Conservation (phyloP, 805 yeast species). For the Candida piceae region DNA sequence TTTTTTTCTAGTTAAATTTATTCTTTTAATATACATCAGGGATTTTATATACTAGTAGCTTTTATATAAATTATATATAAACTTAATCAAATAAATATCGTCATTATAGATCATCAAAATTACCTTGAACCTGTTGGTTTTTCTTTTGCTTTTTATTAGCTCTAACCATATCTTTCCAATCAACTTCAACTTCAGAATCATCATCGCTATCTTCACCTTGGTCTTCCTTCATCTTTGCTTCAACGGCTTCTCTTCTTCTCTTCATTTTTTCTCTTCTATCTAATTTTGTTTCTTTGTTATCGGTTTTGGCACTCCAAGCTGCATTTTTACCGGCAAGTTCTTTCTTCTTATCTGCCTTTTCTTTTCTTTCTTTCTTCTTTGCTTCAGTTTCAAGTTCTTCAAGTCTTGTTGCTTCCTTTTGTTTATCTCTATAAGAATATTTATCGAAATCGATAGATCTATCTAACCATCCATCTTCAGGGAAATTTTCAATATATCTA, state of each 20-base stretch:
- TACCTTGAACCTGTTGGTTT: constrained; percentile 39
- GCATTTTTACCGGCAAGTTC: constrained; percentile 47
- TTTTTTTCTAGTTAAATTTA: too few species aligned
- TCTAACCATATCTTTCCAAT: constrained; percentile 84
- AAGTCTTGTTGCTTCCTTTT: constrained; percentile 58
- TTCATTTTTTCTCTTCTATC: constrained; percentile 66
- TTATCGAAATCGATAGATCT: constrained; percentile 60
- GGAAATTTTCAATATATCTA: constrained; percentile 45
- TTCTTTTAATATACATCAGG: too few species aligned
- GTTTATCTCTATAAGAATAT: constrained; percentile 58
- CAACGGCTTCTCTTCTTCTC: constrained; percentile 64
- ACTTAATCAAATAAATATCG: too few species aligned
- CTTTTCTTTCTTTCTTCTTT: constrained; percentile 31
- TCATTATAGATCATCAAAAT: constrained; percentile 61
- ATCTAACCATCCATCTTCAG: constrained; percentile 72
- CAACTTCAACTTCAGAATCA: constrained; percentile 47
- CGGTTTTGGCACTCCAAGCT: constrained; percentile 77
- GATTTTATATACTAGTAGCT: too few species aligned
- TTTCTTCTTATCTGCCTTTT: constrained; percentile 39
- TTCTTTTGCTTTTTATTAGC: constrained; percentile 57
- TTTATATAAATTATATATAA: too few species aligned
- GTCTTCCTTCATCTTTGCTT: constrained; percentile 42
- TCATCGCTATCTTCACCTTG: constrained; percentile 37
- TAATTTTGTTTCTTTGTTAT: constrained; percentile 53
- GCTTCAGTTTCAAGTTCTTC: constrained; percentile 48